Percentiles rank a stretch among this genome's conserved stretches.
Evolutionary conservation across 139 green algal species (phyloP).

Genomic region (Chlorella sp.): DNA sequence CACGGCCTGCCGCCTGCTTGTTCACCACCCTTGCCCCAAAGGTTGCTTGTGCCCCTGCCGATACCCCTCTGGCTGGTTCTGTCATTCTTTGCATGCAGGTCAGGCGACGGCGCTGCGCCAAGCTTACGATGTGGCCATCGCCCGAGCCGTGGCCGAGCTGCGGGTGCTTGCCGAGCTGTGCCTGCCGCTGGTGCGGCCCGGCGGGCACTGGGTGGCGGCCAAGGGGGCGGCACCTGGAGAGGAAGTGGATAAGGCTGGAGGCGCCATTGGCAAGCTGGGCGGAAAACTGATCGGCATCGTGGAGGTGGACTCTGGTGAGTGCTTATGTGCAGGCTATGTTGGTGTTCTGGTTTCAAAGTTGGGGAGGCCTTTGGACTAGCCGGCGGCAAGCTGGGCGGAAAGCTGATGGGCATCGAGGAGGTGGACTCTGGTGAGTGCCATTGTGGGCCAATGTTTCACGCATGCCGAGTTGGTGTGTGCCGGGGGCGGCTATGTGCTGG

Average conservation of each 20-base stretch:
- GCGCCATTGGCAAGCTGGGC: slow-evolving; percentile 69
- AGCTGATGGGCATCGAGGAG: slow-evolving; percentile 47
- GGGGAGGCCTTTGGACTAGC: too few species aligned
- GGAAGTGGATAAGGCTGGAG: slow-evolving; percentile 62
- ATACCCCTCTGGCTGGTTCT: too few species aligned
- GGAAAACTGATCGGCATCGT: slow-evolving; percentile 54
- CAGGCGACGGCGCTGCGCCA: slow-evolving; percentile 47
- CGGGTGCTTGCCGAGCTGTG: slow-evolving; percentile 89
- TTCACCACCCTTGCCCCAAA: not conserved
- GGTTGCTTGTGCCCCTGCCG: too few species aligned
- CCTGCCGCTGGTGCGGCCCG: slow-evolving; percentile 82
- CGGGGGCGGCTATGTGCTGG: too few species aligned
- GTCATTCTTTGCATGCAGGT: not conserved
- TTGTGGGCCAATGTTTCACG: too few species aligned
- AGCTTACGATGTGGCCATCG: slow-evolving; percentile 75
- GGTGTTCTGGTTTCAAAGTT: too few species aligned
- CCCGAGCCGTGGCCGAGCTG: slow-evolving; percentile 88
- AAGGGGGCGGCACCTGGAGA: slow-evolving; percentile 78
- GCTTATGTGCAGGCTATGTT: too few species aligned
- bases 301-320: slow-evolving; percentile 61
- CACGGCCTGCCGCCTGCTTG: not conserved
- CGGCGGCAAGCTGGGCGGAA: slow-evolving; percentile 66
- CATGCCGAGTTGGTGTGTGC: too few species aligned
- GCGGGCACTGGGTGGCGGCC: slow-evolving; percentile 82
- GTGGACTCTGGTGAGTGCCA: slow-evolving; percentile 66